Conservation (phyloP, 1,284 basidiomycete species). For the Xerocomus amazonicus region DNA sequence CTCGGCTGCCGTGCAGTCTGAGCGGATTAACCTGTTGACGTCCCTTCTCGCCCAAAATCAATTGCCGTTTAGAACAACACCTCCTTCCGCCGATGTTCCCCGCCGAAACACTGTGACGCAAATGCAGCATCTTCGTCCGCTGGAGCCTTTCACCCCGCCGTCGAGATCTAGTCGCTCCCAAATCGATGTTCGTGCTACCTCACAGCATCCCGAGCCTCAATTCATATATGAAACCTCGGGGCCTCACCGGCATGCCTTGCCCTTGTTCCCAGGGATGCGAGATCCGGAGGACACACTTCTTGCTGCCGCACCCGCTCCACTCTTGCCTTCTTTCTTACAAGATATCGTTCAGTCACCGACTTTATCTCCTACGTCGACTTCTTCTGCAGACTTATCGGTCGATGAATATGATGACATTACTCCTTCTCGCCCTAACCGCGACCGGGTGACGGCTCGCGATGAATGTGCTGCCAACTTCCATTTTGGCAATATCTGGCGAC, state of each 20-base stretch:
- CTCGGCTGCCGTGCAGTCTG: conserved; percentile 75
- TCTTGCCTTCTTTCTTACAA: conserved; percentile 70
- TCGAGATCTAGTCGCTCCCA: conserved; percentile 44
- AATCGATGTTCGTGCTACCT: conserved; percentile 38
- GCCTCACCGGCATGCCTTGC: conserved; percentile 22
- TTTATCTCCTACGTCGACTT: conserved; percentile 57
- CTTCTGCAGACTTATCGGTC: conserved; percentile 60
- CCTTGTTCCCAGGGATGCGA: conserved; percentile 28
- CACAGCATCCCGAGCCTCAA: conserved; percentile 39
- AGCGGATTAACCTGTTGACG: conserved; percentile 71
- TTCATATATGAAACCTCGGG: conserved; percentile 69
- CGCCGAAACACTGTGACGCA: conserved; percentile 47
- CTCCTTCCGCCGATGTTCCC: conserved; percentile 27
- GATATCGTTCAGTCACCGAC: conserved; percentile 66
- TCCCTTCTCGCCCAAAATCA: conserved; percentile 60
- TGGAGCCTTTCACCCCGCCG: conserved; percentile 35
- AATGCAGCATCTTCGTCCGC: conserved; percentile 36
- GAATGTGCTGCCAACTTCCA: conserved; percentile 35
- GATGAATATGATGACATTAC: conserved; percentile 46
- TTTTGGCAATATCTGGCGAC: conserved; percentile 56
- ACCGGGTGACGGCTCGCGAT: conserved; percentile 22
- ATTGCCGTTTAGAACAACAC: conserved; percentile 18
- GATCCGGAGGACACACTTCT: conserved; percentile 18
- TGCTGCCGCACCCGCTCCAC: conserved; percentile 36
- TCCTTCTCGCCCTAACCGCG: conserved; percentile 21